A percentile compares a stretch with the other conserved stretches of the same genome.
These are phyloP conservation scores for Pseudocohnilembus persalinus DNA, from an alignment of 169 alveolate species.

Conservation along the genomic window DNA sequence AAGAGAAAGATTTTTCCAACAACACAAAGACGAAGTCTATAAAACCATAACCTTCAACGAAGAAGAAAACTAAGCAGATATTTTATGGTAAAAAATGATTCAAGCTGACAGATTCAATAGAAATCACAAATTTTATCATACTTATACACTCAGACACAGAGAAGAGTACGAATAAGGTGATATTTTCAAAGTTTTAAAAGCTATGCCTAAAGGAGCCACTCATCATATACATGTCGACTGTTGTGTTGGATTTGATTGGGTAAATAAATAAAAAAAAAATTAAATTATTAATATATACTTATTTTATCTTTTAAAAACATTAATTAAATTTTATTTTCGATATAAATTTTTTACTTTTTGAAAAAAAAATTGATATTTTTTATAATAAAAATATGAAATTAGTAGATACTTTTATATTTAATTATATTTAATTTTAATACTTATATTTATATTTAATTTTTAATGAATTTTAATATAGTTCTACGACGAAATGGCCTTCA, in stretches of 20 bases:
- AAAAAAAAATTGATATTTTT: too few species aligned
- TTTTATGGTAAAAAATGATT: not conserved
- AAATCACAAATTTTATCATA: conserved; percentile 12
- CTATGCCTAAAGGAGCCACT: conserved; percentile 61
- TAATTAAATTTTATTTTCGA: too few species aligned
- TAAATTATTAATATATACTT: too few species aligned
- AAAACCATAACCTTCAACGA: not conserved
- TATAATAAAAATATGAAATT: too few species aligned
- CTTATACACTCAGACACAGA: conserved; percentile 18
- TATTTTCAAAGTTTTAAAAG: conserved; percentile 36
- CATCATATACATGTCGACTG: conserved; percentile 46
- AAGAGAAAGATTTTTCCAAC: not conserved
- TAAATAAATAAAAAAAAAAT: not conserved
- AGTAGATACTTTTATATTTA: not conserved
- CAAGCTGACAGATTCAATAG: not conserved
- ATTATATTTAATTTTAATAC: conserved; percentile 6
- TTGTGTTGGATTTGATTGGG: conserved; percentile 47
- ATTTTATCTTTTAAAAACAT: too few species aligned
- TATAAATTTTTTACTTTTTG: too few species aligned
- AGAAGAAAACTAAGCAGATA: conserved; percentile 8
- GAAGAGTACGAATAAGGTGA: conserved; percentile 5
- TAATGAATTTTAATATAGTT: conserved; percentile 12
- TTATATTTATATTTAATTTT: conserved; percentile 38
- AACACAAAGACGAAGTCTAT: not conserved
- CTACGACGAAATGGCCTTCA: conserved; percentile 19